Base-by-base conservation (phyloP, 805 yeast genomes). In the Yarrowia phangngaensis region DNA sequence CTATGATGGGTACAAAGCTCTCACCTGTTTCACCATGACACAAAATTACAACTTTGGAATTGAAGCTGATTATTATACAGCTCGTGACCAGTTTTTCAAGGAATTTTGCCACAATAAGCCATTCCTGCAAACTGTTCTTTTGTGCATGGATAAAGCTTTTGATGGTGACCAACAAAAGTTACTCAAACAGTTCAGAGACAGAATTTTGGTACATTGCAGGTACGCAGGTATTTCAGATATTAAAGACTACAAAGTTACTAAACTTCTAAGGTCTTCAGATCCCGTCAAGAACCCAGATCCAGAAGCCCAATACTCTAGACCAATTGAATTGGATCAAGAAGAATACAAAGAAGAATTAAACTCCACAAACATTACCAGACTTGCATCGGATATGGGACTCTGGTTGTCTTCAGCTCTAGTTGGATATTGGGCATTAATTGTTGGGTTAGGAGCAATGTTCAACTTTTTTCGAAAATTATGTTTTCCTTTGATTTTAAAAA, bases 341-440 rank as follows among this genome's bases (percentile, higher is more conserved):
- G 8, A 22, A 4, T 36, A 36, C 13, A 23, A 36, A 11, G 31
- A 16, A 1, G 26, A 29, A n/a, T 27, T 36, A 6, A 30, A 29
- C 5, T 8, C 13, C 17, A 36, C 31, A 16, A 8, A 36, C 12
- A 4, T 17, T 3, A 16, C 43, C 6, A 20, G 26, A 12, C 11
- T 36, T 4, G 43, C 43, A 7, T 36, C 43, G 2, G 43, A 36
- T 13, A 36, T 24, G 23, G 43, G 43, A 24, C 43, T 36, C 3
- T 36, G 43, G 43, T 33, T 31, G 34, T 69, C 66, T 0, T 38
- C 56, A 20, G 56, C 52, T 2, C 52, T 64, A 8, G 32, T 64
- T 4, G 61, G 55, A 8, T 65, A 61, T 43, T 65, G 69, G 69
- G 55, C 50, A 3, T n/a, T 56, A 5, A 51, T 65, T 7, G 50